Evolutionary conservation across 768 basidiomycete genomes (phyloP).

Genomic region (Pulveroboletus sp.): DNA sequence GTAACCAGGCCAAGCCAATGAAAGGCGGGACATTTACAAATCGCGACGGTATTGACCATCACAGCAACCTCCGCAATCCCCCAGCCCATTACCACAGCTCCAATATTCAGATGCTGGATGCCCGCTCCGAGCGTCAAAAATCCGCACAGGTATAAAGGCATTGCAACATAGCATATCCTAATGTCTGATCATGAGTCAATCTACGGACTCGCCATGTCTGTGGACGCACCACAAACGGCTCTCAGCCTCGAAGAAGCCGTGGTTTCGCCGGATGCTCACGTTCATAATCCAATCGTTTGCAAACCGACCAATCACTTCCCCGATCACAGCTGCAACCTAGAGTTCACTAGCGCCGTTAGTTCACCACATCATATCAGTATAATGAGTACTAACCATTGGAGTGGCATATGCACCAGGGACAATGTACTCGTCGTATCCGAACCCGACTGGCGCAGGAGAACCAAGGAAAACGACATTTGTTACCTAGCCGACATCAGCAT

Average conservation of each 20-base stretch:
- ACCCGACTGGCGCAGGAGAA: constrained; percentile 43
- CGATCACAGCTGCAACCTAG: constrained; percentile 48
- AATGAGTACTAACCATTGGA: constrained; percentile 44
- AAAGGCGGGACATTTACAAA: constrained; percentile 28
- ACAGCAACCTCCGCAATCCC: constrained; percentile 37
- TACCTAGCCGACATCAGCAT: constrained; percentile 41
- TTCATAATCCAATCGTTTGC: constrained; percentile 51
- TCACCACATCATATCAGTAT: neutral
- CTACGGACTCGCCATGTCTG: too few species aligned
- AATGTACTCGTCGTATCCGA: constrained; percentile 40
- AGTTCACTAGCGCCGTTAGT: neutral
- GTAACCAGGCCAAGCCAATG: neutral
- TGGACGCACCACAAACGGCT: constrained; percentile 38
- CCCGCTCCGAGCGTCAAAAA: constrained; percentile 41
- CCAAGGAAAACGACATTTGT: constrained; percentile 57
- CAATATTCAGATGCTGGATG: constrained; percentile 30
- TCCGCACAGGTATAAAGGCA: constrained; percentile 41
- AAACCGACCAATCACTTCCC: constrained; percentile 50
- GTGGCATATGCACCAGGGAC: constrained; percentile 44
- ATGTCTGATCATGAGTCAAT: neutral
- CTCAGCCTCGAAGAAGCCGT: constrained; percentile 55
- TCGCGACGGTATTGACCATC: constrained; percentile 40
- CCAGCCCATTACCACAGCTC: constrained; percentile 41
- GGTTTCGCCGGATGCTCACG: constrained; percentile 40
- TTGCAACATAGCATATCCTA: constrained; percentile 39